Percentiles rank a stretch among this genome's conserved stretches.
These are phyloP conservation scores for Lentinula aciculospora DNA, from an alignment of 768 basidiomycete species.

Conservation along the genomic window DNA sequence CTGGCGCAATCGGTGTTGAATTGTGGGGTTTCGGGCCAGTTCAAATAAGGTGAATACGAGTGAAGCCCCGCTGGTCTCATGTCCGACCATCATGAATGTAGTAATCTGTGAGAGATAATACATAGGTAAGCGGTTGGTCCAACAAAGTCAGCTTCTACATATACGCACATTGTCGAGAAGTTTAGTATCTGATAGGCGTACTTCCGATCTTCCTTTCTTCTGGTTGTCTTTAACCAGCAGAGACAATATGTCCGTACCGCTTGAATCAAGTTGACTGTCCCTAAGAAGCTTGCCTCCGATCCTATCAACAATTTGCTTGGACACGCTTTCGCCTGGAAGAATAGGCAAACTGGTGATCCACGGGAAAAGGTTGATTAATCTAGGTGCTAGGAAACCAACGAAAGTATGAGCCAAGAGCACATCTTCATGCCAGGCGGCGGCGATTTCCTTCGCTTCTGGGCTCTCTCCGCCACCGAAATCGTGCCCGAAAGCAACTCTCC, in stretches of 20 bases:
- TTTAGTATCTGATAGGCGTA: constrained; percentile 14
- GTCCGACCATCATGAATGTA: constrained; percentile 14
- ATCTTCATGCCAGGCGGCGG: constrained; percentile 17
- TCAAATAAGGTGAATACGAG: constrained; percentile 31
- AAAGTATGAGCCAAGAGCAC: constrained; percentile 14
- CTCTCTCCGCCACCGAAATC: constrained; percentile 22
- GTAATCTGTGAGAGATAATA: constrained; percentile 11
- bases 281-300: constrained; percentile 20
- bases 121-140: background rate
- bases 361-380: constrained; percentile 22
- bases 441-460: constrained; percentile 20
- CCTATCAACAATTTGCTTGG: constrained; percentile 18
- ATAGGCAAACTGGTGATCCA: constrained; percentile 19
- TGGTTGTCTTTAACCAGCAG: constrained; percentile 15
- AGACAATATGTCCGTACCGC: constrained; percentile 20
- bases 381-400: constrained; percentile 20
- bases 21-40: constrained; percentile 29
- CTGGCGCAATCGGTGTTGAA: constrained; percentile 31
- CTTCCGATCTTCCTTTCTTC: background rate
- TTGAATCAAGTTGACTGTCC: constrained; percentile 4
- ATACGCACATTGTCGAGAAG: constrained; percentile 21
- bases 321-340: constrained; percentile 19
- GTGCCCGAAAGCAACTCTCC: constrained; percentile 34
- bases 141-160: background rate
- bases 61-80: constrained; percentile 35